Evolutionary conservation across 164 flowering plant species (phyloP).

Genomic region (Sextonia rubra): DNA sequence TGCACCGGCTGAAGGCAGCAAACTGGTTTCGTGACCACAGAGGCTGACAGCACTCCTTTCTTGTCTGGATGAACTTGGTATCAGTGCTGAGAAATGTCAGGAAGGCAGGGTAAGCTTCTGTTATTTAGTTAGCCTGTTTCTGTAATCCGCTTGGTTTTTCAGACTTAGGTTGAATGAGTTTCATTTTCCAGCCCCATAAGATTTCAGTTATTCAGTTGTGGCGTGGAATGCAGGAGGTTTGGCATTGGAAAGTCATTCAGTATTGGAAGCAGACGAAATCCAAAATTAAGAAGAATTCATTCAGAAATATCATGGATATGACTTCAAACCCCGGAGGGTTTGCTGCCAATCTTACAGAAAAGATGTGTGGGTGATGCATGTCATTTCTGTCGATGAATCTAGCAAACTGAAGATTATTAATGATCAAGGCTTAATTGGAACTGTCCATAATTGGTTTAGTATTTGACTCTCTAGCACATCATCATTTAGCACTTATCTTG

Average conservation of each 20-base stretch:
- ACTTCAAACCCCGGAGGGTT: conserved; percentile 79
- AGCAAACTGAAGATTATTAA: conserved; percentile 59
- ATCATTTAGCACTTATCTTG: background rate
- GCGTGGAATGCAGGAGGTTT: conserved; percentile 42
- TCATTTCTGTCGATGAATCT: conserved; percentile 52
- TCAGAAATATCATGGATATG: conserved; percentile 89
- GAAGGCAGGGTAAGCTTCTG: conserved; percentile 55
- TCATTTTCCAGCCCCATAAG: background rate
- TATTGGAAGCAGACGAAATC: conserved; percentile 76
- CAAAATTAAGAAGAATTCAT: conserved; percentile 37
- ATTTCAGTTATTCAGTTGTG: background rate
- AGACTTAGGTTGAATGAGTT: background rate
- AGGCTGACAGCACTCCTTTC: conserved; percentile 68
- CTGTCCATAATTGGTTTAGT: conserved; percentile 79
- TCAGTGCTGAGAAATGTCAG: conserved; percentile 47
- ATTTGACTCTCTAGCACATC: conserved; percentile 4
- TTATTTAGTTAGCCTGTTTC: background rate
- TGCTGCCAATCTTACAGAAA: conserved; percentile 69
- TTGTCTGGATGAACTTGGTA: conserved; percentile 69
- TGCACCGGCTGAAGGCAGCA: conserved; percentile 64
- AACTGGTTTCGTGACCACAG: conserved; percentile 79
- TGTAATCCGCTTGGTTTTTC: background rate
- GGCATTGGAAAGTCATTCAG: conserved; percentile 61
- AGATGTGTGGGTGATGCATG: conserved; percentile 93
- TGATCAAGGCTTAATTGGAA: conserved; percentile 77